Evolutionary conservation across 2,329 filamentous ascomycete genomes (phyloP).

Genomic region (Gremmenia infestans): DNA sequence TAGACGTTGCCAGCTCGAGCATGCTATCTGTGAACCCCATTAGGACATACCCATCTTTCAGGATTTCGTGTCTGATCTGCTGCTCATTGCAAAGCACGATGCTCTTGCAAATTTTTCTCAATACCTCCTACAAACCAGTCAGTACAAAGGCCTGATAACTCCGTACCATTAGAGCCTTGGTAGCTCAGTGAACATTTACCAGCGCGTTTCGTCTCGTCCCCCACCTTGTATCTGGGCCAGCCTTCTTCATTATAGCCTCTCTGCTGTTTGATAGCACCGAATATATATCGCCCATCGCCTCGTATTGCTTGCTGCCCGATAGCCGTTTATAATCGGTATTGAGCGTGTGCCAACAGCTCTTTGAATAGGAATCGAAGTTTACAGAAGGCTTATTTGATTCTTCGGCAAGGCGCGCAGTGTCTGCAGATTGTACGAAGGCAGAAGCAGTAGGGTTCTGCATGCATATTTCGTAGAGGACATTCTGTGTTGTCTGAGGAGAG

Average conservation of each 20-base stretch:
- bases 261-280: background rate
- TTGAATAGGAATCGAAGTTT: constrained; percentile 11
- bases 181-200: background rate
- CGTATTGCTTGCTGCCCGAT: constrained; percentile 5
- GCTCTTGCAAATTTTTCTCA: constrained; percentile 17
- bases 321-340: constrained; percentile 9
- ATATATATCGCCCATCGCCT: constrained; percentile 1
- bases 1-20: background rate
- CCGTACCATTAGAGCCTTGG: background rate
- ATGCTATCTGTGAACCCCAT: constrained; percentile 9
- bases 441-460: constrained; percentile 1
- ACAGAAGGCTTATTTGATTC: background rate
- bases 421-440: background rate
- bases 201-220: constrained; percentile 13
- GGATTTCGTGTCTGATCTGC: constrained; percentile 2
- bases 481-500: background rate
- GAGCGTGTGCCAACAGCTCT: constrained; percentile 11
- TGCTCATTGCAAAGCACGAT: constrained; percentile 11
- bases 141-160: no score
- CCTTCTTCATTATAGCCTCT: constrained; percentile 1
- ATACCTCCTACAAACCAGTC: background rate
- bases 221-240: constrained; percentile 9
- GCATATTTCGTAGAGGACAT: constrained; percentile 9
- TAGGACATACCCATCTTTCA: constrained; percentile 2
- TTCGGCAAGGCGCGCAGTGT: constrained; percentile 2